These are phyloP conservation scores for Dendryphion nanum DNA, from an alignment of 2,329 filamentous ascomycete genomes.

Conservation along the genomic window DNA sequence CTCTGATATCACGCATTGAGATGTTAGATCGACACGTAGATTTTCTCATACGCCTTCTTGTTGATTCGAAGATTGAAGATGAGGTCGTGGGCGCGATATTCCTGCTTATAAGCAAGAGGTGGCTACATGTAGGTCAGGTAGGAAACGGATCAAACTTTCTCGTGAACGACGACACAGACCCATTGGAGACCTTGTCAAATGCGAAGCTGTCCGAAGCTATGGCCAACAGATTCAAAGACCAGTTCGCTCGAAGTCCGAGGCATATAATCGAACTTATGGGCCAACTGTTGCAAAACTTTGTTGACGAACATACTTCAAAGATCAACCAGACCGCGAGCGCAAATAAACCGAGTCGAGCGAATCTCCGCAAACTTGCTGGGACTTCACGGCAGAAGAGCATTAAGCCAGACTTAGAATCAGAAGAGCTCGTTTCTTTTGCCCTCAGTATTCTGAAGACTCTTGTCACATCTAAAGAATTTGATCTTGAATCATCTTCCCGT, in stretches of 20 bases:
- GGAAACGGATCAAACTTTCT: slow-evolving; percentile 12
- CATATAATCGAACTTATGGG: slow-evolving; percentile 64
- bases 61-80: slow-evolving; percentile 52
- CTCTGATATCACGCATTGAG: slow-evolving; percentile 62
- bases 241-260: slow-evolving; percentile 62
- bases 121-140: slow-evolving; percentile 44
- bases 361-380: no score
- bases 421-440: slow-evolving; percentile 41
- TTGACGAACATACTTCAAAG: slow-evolving; percentile 45
- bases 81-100: slow-evolving; percentile 61
- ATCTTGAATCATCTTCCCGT: slow-evolving; percentile 19
- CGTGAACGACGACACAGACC: slow-evolving; percentile 38
- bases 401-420: slow-evolving; percentile 28
- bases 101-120: slow-evolving; percentile 57
- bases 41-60: slow-evolving; percentile 38
- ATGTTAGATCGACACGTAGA: slow-evolving; percentile 25
- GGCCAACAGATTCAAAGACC: slow-evolving; percentile 62
- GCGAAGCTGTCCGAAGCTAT: slow-evolving; percentile 64
- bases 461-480: slow-evolving; percentile 20
- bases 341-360: slow-evolving; percentile 22
- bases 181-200: slow-evolving; percentile 53
- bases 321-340: slow-evolving; percentile 33
- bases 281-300: slow-evolving; percentile 53
- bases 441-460: slow-evolving; percentile 42
- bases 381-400: no score